These are phyloP conservation scores for Tetracladium setigerum DNA, from an alignment of 495 filamentous ascomycete species.

Conservation along the genomic window DNA sequence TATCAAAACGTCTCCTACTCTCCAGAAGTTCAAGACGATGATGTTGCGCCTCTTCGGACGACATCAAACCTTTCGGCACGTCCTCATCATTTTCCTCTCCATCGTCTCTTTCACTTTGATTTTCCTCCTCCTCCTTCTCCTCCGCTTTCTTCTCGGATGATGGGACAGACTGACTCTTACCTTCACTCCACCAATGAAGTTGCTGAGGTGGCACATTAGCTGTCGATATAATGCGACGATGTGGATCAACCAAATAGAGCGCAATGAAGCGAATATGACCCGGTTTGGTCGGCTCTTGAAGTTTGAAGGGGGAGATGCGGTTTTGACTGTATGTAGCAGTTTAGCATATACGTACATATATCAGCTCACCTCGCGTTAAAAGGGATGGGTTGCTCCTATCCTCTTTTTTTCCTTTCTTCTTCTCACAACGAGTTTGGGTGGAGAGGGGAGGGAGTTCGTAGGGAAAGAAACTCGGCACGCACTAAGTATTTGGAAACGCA, in stretches of 20 bases:
- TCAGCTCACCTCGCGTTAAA: not conserved
- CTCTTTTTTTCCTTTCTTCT: too few species aligned
- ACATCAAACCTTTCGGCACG: too few species aligned
- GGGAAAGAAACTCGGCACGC: not conserved
- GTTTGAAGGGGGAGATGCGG: conserved; percentile 36
- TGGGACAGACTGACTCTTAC: conserved; percentile 7
- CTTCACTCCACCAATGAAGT: conserved; percentile 30
- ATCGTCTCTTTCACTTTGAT: too few species aligned
- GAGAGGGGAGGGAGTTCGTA: not conserved
- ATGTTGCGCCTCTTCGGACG: too few species aligned
- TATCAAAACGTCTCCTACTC: too few species aligned
- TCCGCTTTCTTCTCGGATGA: too few species aligned
- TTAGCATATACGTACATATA: not conserved
- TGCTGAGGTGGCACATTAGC: conserved; percentile 45
- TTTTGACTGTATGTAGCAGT: conserved; percentile 34
- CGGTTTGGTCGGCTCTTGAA: conserved; percentile 37
- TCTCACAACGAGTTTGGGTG: not conserved
- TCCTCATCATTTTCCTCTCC: too few species aligned
- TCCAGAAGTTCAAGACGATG: too few species aligned
- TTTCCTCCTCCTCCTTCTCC: too few species aligned
- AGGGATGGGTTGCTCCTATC: too few species aligned
- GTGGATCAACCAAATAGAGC: conserved; percentile 48
- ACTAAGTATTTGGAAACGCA: conserved; percentile 31
- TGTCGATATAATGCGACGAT: conserved; percentile 39
- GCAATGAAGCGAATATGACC: conserved; percentile 48